Evolutionary conservation across 2,329 filamentous ascomycete species (phyloP), one percentile per base, ranked within the genome.

Genomic region (Penicillium sp.): DNA sequence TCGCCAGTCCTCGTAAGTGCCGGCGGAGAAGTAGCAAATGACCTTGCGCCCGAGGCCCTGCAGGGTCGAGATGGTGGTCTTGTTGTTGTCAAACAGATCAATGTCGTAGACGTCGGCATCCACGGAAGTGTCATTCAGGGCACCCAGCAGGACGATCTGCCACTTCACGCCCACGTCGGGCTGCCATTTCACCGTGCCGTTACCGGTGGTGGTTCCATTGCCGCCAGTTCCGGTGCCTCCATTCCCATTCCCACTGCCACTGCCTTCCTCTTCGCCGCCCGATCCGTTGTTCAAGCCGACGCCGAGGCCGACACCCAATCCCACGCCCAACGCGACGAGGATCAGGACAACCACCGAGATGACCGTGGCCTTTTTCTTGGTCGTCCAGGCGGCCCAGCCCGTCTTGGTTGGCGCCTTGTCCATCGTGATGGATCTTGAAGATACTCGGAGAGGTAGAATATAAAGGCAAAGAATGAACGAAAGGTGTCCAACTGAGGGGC

Each of bases 21-120:
- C 85, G 0, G 83, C 84, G 44, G 81, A 84, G 70, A 88, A 88
- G 68, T 89, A 89, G 71, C 85, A 89, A 49, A 88, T 83, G 46
- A 87, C 79, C 52, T 78, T 81, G 60, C 79, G 79, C 7, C 76
- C 77, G 27, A 73, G 59, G 3, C 56, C 53, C 37, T 82, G 76
- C 11, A 84, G 68, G 4, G 64, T 61, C 3, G 65, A 51, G 43
- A 83, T 78, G 1, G 68, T 73, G 5, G 66, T 60, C 11, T 70
- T 67, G 5, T 69, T 64, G 43, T 77, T 79, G 48, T 76, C 71
- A 63, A 84, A 81, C 9, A 82, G 70, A 50, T 81, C 73, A 49
- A 85, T 82, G 62, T 85, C 82, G 63, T 78, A 85, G 39, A 85
- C 69, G 4, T 72, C 68, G 0, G 81, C 78, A 52, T 83, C 70